Base-by-base conservation (phyloP, 805 yeast species). In the Saccharomycopsis fibuligera region DNA sequence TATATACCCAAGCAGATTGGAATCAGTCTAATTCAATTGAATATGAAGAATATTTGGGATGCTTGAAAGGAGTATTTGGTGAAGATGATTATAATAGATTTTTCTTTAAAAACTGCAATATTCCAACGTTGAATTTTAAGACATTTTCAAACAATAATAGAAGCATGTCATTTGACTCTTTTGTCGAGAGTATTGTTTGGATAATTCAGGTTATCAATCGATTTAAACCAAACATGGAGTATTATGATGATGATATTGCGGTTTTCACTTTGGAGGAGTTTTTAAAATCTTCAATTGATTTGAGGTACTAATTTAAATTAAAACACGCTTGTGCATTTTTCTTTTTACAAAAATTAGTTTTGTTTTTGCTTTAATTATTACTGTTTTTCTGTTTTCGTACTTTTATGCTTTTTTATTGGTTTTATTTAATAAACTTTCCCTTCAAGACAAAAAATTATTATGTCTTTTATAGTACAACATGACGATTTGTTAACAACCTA, bases 161-260 rank as follows among this genome's bases (percentile, higher is more conserved):
- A 5, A 31, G 24, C 29, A 10, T 48, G 33, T 10, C 39, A 12
- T 48, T 48, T 44, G 48, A 44, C 21, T 19, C 27, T 14, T 48
- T 48, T 48, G 49, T 45, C 31, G 51, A 48, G 17, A 48, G 51
- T 29, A 43, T 48, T 17, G 36, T 44, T 16, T 48, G 44, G 44
- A 21, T 48, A 22, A 44, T 48, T 12, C 17, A 44, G 6, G 46
- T 39, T 16, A 38, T 45, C 8, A 45, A 45, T 27, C 38, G 41
- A 21, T 45, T 33, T 24, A 38, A 24, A 23, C 17, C 30, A 12
- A 27, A n/a, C 25, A n/a, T 19, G 22, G 29, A 6, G 33, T 8
- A 17, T 9, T 8, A 35, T 27, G 27, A 21, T 24, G 16, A 40
- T 25, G 35, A 19, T 12, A 33, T 33, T 33, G 36, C 21, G n/a